Evolutionary conservation across 2,329 filamentous ascomycete species (phyloP).

Genomic region (Neofusicoccum ribis): DNA sequence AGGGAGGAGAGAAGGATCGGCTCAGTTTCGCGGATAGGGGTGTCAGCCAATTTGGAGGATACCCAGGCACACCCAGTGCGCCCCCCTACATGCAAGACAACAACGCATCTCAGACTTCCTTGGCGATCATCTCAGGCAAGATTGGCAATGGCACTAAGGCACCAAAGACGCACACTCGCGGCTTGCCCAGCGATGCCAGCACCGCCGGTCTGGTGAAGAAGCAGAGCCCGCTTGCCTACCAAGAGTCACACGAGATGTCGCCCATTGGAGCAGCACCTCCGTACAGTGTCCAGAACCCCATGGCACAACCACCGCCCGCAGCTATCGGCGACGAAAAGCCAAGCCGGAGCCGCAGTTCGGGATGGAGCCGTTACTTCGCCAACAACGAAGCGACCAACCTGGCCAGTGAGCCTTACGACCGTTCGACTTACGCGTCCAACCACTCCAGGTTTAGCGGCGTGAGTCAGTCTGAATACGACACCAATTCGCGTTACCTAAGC

Average conservation of each 20-base stretch:
- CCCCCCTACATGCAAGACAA: slow-evolving; percentile 27
- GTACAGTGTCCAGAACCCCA: slow-evolving; percentile 27
- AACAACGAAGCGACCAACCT: slow-evolving; percentile 62
- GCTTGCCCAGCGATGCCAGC: slow-evolving; percentile 55
- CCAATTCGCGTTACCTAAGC: slow-evolving; percentile 57
- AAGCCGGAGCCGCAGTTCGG: slow-evolving; percentile 57
- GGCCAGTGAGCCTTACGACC: slow-evolving; percentile 61
- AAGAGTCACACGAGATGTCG: slow-evolving; percentile 47
- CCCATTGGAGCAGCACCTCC: slow-evolving; percentile 40
- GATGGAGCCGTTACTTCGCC: slow-evolving; percentile 78
- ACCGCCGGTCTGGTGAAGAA: slow-evolving; percentile 63
- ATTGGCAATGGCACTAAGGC: slow-evolving; percentile 39
- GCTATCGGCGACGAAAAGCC: slow-evolving; percentile 23
- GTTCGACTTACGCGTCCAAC: slow-evolving; percentile 40
- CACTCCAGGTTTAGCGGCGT: slow-evolving; percentile 34
- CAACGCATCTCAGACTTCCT: slow-evolving; percentile 41
- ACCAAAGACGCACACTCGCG: slow-evolving; percentile 45
- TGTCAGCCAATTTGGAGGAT: slow-evolving; percentile 24
- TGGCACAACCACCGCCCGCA: slow-evolving; percentile 23
- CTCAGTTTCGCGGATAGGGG: slow-evolving; percentile 54
- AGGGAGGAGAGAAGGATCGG: slow-evolving; percentile 45
- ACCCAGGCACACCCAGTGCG: slow-evolving; percentile 24
- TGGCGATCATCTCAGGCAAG: slow-evolving; percentile 57
- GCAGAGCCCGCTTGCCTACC: slow-evolving; percentile 38
- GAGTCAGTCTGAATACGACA: slow-evolving; percentile 52